Conservation (phyloP, 1,284 basidiomycete species). For the Puccinia horiana region DNA sequence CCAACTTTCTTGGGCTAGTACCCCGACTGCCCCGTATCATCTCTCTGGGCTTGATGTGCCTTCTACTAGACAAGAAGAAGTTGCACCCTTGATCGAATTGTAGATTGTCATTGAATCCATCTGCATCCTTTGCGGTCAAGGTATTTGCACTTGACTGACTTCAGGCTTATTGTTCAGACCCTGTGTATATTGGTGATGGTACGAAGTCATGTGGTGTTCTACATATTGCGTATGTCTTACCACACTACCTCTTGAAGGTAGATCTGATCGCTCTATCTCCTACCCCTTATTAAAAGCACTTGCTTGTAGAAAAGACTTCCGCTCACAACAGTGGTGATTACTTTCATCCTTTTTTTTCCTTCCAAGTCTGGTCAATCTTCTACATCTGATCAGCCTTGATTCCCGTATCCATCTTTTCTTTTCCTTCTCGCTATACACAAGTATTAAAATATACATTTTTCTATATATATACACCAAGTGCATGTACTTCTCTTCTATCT, state of each 20-base stretch:
- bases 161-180: neutral
- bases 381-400: no score
- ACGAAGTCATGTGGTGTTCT: neutral
- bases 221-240: no score
- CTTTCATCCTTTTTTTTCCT: no score
- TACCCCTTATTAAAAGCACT: neutral
- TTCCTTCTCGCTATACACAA: no score
- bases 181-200: neutral
- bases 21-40: neutral
- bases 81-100: constrained; percentile 32
- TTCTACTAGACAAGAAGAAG: constrained; percentile 27
- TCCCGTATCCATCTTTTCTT: no score
- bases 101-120: neutral
- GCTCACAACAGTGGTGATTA: no score
- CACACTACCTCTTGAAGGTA: no score
- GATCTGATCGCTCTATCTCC: neutral
- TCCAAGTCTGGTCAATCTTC: no score
- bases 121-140: neutral
- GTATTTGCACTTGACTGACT: neutral
- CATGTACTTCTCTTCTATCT: no score
- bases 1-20: constrained; percentile 1
- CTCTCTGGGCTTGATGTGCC: neutral
- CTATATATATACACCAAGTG: no score
- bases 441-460: no score
- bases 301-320: no score